Evolutionary conservation across 805 yeast species (phyloP), one percentile per base, ranked within the genome.

Genomic region (Kockiozyma suomiensis): DNA sequence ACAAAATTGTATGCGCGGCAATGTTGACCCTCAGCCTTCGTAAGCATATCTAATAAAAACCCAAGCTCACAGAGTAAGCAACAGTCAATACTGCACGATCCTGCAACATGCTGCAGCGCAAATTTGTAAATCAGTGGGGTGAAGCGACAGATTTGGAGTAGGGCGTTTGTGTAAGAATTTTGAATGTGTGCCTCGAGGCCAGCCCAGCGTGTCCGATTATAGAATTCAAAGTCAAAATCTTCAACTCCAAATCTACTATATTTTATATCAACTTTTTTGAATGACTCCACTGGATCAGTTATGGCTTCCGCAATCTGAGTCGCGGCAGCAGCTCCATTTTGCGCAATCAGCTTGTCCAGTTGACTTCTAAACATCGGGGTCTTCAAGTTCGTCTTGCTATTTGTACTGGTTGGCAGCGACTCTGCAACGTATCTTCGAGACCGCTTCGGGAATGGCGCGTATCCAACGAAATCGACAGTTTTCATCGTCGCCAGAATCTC

Each of bases 171-270:
- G 69, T 85, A 85, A 0, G 94, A 81, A 67, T 88, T 89, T 54
- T 87, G 89, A 10, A 87, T 80, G 69, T 91, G 94, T 8, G 91
- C 86, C 72, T 94, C 98, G n/a, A 93, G 77, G 0, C 98, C 97
- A 1, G 97, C 83, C 56, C 78, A 86, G 1, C 70, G 62, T 0
- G 97, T 88, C 41, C 79, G 78, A 70, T 93, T 93, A 76, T 87
- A 65, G 30, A 60, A 61, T 55, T 82, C 85, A 71, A 94, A 93
- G 75, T 93, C 97, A 74, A 94, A 94, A 72, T 91, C 97, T 67
- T 87, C 90, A 32, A 94, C 91, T 28, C 99, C 99, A 73, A 90
- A 93, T 68, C 83, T 86, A 58, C 96, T 88, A 73, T 92, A 93
- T 43, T 86, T 81, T 55, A 93, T 88, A 61, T 86, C 88, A 48